Evolutionary conservation across 2,329 filamentous ascomycete genomes (phyloP).

Genomic region (Paecilomyces dactylethromorphus): DNA sequence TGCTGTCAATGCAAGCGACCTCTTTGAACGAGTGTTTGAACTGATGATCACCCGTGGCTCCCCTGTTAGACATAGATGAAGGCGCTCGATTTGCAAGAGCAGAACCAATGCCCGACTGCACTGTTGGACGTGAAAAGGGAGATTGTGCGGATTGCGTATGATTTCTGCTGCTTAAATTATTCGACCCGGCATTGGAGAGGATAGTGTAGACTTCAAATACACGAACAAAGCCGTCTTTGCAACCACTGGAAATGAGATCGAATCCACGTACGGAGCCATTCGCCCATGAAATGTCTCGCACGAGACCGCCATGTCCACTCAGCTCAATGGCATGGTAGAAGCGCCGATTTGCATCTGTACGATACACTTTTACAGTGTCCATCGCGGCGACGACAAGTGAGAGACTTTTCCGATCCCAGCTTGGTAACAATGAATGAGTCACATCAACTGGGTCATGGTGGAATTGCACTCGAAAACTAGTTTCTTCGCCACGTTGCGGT

Average conservation of each 20-base stretch:
- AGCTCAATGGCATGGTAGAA: slow-evolving; percentile 82
- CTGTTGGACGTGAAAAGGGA: slow-evolving; percentile 22
- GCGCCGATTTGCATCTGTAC: slow-evolving; percentile 65
- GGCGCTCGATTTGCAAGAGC: slow-evolving; percentile 32
- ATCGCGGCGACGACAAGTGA: slow-evolving; percentile 81
- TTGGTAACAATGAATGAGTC: slow-evolving; percentile 71
- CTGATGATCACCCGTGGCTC: slow-evolving; percentile 26
- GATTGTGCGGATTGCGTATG: slow-evolving; percentile 19
- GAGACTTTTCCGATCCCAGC: slow-evolving; percentile 72
- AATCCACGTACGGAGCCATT: slow-evolving; percentile 84
- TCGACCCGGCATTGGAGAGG: slow-evolving; percentile 18
- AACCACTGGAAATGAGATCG: slow-evolving; percentile 85
- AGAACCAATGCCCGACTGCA: slow-evolving; percentile 36
- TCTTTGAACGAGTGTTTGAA: slow-evolving; percentile 37
- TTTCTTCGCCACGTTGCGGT: slow-evolving; percentile 75
- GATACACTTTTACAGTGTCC: slow-evolving; percentile 74
- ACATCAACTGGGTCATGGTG: slow-evolving; percentile 70
- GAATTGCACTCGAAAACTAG: slow-evolving; percentile 77
- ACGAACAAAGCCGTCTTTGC: slow-evolving; percentile 82
- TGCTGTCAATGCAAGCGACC: slow-evolving; percentile 37
- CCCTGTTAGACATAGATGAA: slow-evolving; percentile 23
- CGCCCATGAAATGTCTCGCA: slow-evolving; percentile 87
- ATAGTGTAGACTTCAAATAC: slow-evolving; percentile 64
- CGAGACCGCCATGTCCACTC: slow-evolving; percentile 64
- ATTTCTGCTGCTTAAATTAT: slow-evolving; percentile 19